Conservation (phyloP, 2,329 filamentous ascomycete species). For the Sclerotinia subarctica region DNA sequence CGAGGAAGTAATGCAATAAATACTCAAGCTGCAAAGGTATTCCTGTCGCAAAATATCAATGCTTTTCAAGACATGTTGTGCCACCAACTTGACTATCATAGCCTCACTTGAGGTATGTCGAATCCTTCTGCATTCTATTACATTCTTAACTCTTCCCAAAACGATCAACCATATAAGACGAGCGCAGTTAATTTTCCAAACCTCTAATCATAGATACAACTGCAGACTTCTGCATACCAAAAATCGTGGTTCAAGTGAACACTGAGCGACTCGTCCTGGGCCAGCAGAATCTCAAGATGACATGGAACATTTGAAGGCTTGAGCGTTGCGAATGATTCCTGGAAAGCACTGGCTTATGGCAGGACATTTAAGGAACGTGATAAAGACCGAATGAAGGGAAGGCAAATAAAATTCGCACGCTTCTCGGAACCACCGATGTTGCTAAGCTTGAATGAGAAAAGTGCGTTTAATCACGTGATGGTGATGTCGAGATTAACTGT, state of each 20-base stretch:
- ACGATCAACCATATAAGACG: not conserved
- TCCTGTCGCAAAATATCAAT: not conserved
- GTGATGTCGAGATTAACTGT: not conserved
- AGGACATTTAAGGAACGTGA: not conserved
- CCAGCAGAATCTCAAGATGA: too few relatives aligned
- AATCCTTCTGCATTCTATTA: not conserved
- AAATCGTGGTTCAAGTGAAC: not conserved
- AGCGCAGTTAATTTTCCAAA: not conserved
- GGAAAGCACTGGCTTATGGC: not conserved
- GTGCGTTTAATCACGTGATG: not conserved
- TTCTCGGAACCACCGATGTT: conserved; percentile 1
- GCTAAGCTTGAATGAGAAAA: not conserved
- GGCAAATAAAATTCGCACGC: not conserved
- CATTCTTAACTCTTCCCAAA: too few relatives aligned
- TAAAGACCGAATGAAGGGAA: not conserved
- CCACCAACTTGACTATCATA: not conserved
- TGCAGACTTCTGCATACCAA: not conserved
- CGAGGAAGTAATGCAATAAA: not conserved
- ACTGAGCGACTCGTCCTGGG: not conserved
- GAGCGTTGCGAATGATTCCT: not conserved
- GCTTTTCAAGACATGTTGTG: not conserved
- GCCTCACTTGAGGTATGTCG: not conserved
- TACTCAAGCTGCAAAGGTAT: not conserved
- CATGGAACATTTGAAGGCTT: not conserved
- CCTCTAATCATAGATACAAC: not conserved